phyloP scores from a whole-genome alignment of 495 filamentous ascomycete genomes.

The Sabuloglossum arenarium region DNA sequence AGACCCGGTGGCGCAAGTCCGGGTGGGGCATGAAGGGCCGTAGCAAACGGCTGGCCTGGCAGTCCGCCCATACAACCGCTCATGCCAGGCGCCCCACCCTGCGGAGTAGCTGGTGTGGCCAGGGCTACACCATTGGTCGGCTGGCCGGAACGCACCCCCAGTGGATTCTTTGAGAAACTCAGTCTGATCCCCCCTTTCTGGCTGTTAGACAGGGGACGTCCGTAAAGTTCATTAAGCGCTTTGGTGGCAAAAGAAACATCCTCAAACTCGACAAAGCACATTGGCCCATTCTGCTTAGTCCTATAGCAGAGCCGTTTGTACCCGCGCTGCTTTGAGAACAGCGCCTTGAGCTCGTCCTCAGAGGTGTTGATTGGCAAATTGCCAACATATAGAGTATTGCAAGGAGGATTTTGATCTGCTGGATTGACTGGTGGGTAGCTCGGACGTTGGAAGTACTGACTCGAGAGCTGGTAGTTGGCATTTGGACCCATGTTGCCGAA shows the following conservation, averaged over 20 bases:
- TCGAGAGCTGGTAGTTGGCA: constrained; percentile 32
- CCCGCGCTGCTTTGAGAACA: constrained; percentile 86
- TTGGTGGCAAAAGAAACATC: constrained; percentile 88
- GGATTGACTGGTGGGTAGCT: constrained; percentile 82
- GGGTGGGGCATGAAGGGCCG: constrained; percentile 54
- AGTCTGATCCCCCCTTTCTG: constrained; percentile 94
- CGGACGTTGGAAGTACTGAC: constrained; percentile 38
- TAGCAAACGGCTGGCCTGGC: constrained; percentile 40
- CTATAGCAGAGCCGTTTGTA: constrained; percentile 94
- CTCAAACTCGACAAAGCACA: constrained; percentile 99
- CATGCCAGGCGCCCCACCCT: constrained; percentile 23
- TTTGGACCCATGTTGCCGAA: constrained; percentile 18
- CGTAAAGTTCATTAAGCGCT: constrained; percentile 80
- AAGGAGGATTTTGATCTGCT: constrained; percentile 91
- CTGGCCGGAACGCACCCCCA: constrained; percentile 74
- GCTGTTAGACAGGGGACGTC: constrained; percentile 72
- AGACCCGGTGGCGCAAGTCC: constrained; percentile 56
- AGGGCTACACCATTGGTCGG: constrained; percentile 28
- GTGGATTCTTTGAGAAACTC: constrained; percentile 93
- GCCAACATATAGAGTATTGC: constrained; percentile 94
- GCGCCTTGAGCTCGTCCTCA: constrained; percentile 85
- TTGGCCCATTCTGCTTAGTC: constrained; percentile 95
- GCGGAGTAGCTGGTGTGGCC: constrained; percentile 26
- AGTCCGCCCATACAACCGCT: constrained; percentile 28
- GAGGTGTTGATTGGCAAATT: constrained; percentile 88